Percentiles rank a stretch among this genome's conserved stretches.
Evolutionary conservation across 2,329 filamentous ascomycete genomes (phyloP).

Genomic region (Ophiocordyceps sinensis): DNA sequence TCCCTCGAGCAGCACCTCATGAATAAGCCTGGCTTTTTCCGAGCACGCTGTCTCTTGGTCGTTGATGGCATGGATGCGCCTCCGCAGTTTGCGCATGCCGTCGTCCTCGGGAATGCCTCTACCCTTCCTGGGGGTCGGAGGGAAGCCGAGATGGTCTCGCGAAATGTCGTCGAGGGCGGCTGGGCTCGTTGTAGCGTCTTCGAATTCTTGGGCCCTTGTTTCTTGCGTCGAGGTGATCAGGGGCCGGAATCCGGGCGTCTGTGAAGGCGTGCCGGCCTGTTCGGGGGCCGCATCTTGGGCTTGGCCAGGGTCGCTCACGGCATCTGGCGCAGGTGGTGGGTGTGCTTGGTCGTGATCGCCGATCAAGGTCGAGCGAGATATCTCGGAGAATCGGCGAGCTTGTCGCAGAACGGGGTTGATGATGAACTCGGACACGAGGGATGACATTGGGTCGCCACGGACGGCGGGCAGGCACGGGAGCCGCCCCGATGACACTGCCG

Average conservation of each 20-base stretch:
- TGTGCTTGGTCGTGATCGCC: conserved; percentile 16
- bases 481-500: not conserved
- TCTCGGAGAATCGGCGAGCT: conserved; percentile 47
- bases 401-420: conserved; percentile 53
- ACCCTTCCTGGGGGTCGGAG: conserved; percentile 14
- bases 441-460: conserved; percentile 34
- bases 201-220: conserved; percentile 19
- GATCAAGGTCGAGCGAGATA: conserved; percentile 24
- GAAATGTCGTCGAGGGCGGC: conserved; percentile 9
- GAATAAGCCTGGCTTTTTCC: conserved; percentile 60
- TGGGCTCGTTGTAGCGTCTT: conserved; percentile 10
- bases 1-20: conserved; percentile 54
- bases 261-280: conserved; percentile 6
- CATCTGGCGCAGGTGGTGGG: conserved; percentile 7
- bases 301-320: conserved; percentile 13
- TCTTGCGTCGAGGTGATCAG: conserved; percentile 19
- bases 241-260: conserved; percentile 14
- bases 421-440: conserved; percentile 48
- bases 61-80: conserved; percentile 55
- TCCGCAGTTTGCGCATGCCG: conserved; percentile 55
- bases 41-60: conserved; percentile 38
- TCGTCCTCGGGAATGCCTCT: conserved; percentile 56
- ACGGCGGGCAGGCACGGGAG: conserved; percentile 2
- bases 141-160: conserved; percentile 19
- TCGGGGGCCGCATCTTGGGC: conserved; percentile 5